Evolutionary conservation across 176 grass and related monocot genomes (phyloP), one percentile per base, ranked within the genome.

Genomic region (Aegilops tauschii): DNA sequence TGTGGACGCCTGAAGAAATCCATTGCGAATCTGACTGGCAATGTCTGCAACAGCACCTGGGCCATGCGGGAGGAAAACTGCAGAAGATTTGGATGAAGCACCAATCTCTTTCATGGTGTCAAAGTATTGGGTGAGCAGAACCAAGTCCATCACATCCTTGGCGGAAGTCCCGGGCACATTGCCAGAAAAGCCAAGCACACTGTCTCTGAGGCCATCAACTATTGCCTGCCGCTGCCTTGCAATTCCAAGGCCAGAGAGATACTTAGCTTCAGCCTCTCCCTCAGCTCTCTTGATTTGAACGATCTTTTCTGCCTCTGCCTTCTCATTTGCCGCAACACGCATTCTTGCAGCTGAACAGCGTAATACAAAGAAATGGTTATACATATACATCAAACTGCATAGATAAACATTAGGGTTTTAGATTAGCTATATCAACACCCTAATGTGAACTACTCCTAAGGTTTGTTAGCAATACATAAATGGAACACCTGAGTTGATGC

Each of bases 231-330:
- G 32, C 67, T 90, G 85, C 44, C 65, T 72, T 74, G 89, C 89
- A 75, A 84, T 90, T 61, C 80, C 89, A 80, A 91, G 58, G 8
- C 85, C 80, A 69, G 80, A 84, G 6, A 84, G 80, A 61, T 91
- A 87, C 47, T 80, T 91, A 34, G 85, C 75, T 80, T 84, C 89
- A 18, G 89, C 89, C 42, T 91, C 85, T 47, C 89, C 84, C 89
- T 90, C 80, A 35, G 84, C 89, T 45, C 84, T 87, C 58, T 90
- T 90, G 32, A 87, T 87, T 81, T 90, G 84, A 87, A 83, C 66
- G 32, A 90, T 87, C 85, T 90, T 90, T 68, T 87, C 74, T 87
- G 89, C 89, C 73, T 90, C 89, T 25, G 80, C 84, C 84, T 90
- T 87, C 27, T 90, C 74, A 79, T 87, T 90, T 66, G 74, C 89